Percentiles rank a stretch among this genome's conserved stretches.
phyloP scores from a whole-genome alignment of 2,329 filamentous ascomycete genomes.

The Mycosphaerella arachidis region DNA sequence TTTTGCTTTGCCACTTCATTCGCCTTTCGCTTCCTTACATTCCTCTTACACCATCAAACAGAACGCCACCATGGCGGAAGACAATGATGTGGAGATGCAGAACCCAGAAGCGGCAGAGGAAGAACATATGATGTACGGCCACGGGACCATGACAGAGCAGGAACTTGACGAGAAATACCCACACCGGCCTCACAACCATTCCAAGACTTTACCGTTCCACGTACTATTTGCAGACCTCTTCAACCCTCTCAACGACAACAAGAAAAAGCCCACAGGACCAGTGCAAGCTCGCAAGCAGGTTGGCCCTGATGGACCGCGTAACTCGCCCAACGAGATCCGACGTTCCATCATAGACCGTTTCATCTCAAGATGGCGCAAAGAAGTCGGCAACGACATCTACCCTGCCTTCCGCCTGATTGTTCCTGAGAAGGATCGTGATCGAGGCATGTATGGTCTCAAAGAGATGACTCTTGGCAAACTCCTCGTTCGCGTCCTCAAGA shows the following conservation, averaged over 20 bases:
- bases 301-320: slow-evolving; percentile 49
- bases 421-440: slow-evolving; percentile 86
- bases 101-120: slow-evolving; percentile 44
- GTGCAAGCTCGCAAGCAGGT: slow-evolving; percentile 53
- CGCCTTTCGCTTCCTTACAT: not conserved
- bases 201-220: slow-evolving; percentile 75
- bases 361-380: slow-evolving; percentile 77
- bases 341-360: slow-evolving; percentile 80
- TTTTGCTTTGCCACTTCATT: not conserved
- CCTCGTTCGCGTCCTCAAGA: slow-evolving; percentile 87
- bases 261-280: slow-evolving; percentile 61
- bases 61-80: slow-evolving; percentile 27
- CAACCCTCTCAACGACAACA: slow-evolving; percentile 73
- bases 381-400: slow-evolving; percentile 90
- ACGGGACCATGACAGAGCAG: slow-evolving; percentile 40
- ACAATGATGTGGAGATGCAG: slow-evolving; percentile 33
- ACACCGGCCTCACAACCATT: slow-evolving; percentile 74
- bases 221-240: slow-evolving; percentile 74
- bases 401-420: slow-evolving; percentile 87
- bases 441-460: slow-evolving; percentile 89
- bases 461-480: slow-evolving; percentile 87
- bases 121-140: slow-evolving; percentile 47
- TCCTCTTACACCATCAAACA: not conserved
- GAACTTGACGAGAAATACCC: slow-evolving; percentile 62
- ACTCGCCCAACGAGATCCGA: slow-evolving; percentile 67